Base-by-base conservation (phyloP, 2,329 filamentous ascomycete genomes). In the Escovopsis sp. region DNA sequence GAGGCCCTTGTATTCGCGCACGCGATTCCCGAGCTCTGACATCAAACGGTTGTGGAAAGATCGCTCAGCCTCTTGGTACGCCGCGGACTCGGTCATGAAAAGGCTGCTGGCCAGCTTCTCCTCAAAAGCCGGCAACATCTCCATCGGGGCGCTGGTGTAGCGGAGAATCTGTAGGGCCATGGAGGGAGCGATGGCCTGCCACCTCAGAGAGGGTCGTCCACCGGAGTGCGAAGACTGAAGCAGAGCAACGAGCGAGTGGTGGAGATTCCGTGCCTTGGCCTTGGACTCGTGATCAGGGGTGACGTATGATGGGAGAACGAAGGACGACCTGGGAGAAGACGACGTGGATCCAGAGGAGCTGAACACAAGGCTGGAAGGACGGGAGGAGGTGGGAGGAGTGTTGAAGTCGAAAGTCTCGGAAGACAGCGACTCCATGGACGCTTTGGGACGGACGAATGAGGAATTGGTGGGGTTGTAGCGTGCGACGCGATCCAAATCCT, bases 111-210 rank as follows among this genome's bases (percentile, higher is more conserved):
- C 59, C 10, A 75, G 60, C 51, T 66, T 68, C n/a, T 63, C 59
- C 50, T 76, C 72, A 32, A 75, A 67, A 1, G 59, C 58, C 1
- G 63, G 52, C 10, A 75, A 62, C 48, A 67, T 64, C 19, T 68
- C 63, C 30, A 61, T 58, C 1, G 72, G 69, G 1, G 68, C 68
- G 39, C 71, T 66, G 40, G 69, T 70, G 50, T 63, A 70, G n/a
- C 73, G 70, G 58, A 75, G 71, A 23, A 77, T 74, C 56, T 77
- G 70, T 10, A 77, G 59, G 1, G 73, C 72, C 52, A 77, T 63
- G 2, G 69, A 65, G 3, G 71, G 66, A 3, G 67, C 67, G 47
- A 77, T 66, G 4, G 62, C 61, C 47, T 67, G 63, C 73, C 73
- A 77, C 42, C 70, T 66, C 36, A 66, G 61, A 8, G 60, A 53